Evolutionary conservation across 2,329 filamentous ascomycete genomes (phyloP), one percentile per base, ranked within the genome.

Genomic region (Claviceps sp.): DNA sequence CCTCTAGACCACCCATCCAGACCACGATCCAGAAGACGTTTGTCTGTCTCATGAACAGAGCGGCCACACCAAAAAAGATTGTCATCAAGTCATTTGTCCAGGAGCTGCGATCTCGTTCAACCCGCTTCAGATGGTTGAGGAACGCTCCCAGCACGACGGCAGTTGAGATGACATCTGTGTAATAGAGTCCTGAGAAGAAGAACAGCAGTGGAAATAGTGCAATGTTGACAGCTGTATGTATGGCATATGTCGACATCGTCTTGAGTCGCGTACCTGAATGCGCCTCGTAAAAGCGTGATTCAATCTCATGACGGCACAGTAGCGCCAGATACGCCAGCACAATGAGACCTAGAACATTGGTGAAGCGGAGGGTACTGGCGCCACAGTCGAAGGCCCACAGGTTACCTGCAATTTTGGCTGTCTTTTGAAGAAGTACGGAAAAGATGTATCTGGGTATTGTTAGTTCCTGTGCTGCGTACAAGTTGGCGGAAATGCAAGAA

Each of bases 11-110:
- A 20, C 85, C 85, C 60, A 88, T 79, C 61, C 86, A 88, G 0
- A 90, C 73, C 1, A 87, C 84, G 0, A 90, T 83, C 93, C 93
- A 98, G 64, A 98, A 95, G 52, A 97, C 85, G 61, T 98, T 98
- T 0, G 93, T 98, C 67, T 98, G 93, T 24, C 93, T 77, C 72
- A 95, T 93, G 2, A 78, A 70, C 20, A 98, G 73, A 1, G 88
- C 75, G 1, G 78, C 56, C 0, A 88, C 56, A 0, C 89, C 89
- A 5, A 84, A 64, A 0, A 73, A 1, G 0, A 87, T 55, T 0
- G 72, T 71, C 11, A 59, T 55, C 0, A 81, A 1, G 48, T 73
- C 72, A 44, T 65, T 75, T 7, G 60, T 3, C 5, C 70, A 16
- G 0, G 68, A 67, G 5, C 62, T 67, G 6, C 47, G 49, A 11